Conservation (phyloP, 2,329 filamentous ascomycete species). For the Fusarium caatingaense region DNA sequence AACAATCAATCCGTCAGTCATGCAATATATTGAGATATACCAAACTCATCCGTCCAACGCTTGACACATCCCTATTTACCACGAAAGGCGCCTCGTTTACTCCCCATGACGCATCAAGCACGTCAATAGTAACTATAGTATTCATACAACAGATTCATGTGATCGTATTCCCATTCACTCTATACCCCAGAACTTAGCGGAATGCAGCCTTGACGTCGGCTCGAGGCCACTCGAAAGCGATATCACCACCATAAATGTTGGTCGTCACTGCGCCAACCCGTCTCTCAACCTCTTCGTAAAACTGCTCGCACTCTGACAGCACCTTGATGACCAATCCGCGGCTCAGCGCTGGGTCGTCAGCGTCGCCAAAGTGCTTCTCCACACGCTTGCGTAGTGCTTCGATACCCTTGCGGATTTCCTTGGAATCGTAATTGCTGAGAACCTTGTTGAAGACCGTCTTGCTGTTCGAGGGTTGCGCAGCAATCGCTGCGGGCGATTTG, state of each 20-base stretch:
- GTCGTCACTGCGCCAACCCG: constrained; percentile 70
- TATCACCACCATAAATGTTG: constrained; percentile 73
- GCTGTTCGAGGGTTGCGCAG: constrained; percentile 84
- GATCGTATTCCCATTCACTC: constrained; percentile 29
- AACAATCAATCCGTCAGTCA: background rate
- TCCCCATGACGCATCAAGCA: constrained; percentile 23
- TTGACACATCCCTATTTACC: constrained; percentile 19
- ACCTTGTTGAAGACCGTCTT: constrained; percentile 88
- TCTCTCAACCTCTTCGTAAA: constrained; percentile 71
- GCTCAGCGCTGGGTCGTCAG: constrained; percentile 77
- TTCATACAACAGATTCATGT: constrained; percentile 37
- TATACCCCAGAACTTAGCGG: constrained; percentile 38
- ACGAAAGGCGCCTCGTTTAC: constrained; percentile 30
- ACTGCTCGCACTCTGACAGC: constrained; percentile 69
- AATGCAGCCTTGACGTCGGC: constrained; percentile 72
- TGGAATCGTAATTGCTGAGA: constrained; percentile 80
- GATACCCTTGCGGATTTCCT: constrained; percentile 90
- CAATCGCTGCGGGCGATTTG: constrained; percentile 72
- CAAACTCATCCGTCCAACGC: constrained; percentile 18
- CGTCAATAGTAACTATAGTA: constrained; percentile 26
- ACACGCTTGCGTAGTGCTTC: constrained; percentile 90
- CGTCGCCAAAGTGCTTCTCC: constrained; percentile 96
- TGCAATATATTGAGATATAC: constrained; percentile 27
- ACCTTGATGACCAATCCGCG: constrained; percentile 68
- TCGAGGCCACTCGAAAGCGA: constrained; percentile 74